Conservation (phyloP, 257 asterid genomes). For the Plantago ovata region DNA sequence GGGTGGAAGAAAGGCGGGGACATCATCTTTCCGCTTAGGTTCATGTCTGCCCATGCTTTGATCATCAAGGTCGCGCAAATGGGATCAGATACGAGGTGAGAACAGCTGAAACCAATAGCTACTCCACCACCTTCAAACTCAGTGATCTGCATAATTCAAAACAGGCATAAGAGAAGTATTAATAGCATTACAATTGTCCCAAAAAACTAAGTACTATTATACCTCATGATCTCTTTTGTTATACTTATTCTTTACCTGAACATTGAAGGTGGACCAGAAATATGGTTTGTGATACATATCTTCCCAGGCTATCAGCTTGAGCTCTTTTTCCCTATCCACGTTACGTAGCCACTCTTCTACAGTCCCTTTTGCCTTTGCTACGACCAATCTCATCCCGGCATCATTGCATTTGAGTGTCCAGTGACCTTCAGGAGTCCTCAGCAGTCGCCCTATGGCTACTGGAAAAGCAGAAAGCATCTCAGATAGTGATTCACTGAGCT, state of each 20-base stretch:
- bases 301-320: constrained; percentile 56
- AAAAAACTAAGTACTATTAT: not conserved
- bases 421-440: constrained; percentile 32
- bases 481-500: constrained; percentile 38
- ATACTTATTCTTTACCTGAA: constrained; percentile 36
- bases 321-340: constrained; percentile 60
- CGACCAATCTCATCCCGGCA: constrained; percentile 56
- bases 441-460: constrained; percentile 36
- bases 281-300: constrained; percentile 48
- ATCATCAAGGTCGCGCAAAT: constrained; percentile 39
- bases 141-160: constrained; percentile 35
- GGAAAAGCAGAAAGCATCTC: constrained; percentile 40
- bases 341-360: constrained; percentile 46
- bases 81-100: constrained; percentile 55
- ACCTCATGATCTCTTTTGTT: too few relatives aligned
- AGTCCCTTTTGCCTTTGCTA: constrained; percentile 41
- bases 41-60: constrained; percentile 58
- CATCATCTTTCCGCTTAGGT: constrained; percentile 27
- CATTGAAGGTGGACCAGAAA: constrained; percentile 60
- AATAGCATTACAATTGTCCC: not conserved
- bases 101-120: constrained; percentile 67
- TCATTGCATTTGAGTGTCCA: constrained; percentile 64
- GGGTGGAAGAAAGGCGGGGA: constrained; percentile 42
- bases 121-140: constrained; percentile 62
- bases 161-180: not conserved